phyloP scores from a whole-genome alignment of 2,329 filamentous ascomycete genomes.

The Niveomyces coronatus region DNA sequence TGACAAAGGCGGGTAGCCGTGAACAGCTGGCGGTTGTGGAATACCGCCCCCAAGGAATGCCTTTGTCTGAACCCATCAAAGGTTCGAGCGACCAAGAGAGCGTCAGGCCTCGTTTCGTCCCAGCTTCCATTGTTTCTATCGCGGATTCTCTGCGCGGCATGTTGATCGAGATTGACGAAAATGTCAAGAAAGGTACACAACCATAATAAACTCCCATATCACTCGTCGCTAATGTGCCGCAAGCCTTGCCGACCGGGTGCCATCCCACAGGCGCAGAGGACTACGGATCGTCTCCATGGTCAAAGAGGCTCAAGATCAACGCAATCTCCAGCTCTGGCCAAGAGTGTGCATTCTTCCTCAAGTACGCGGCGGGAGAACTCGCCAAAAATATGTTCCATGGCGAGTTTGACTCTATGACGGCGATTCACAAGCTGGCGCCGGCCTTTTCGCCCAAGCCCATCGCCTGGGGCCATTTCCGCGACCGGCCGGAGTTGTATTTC shows the following conservation, averaged over 20 bases:
- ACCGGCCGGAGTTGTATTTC: not conserved
- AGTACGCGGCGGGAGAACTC: not conserved
- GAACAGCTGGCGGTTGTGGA: too few relatives aligned
- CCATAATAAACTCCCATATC: too few relatives aligned
- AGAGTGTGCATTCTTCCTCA: not conserved
- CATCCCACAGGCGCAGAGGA: not conserved
- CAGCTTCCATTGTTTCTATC: not conserved
- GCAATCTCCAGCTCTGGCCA: not conserved
- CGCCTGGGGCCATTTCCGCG: not conserved
- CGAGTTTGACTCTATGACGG: slow-evolving; percentile 3
- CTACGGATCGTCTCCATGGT: slow-evolving; percentile 3
- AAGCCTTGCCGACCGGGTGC: not conserved
- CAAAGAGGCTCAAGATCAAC: not conserved
- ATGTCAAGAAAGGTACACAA: not conserved
- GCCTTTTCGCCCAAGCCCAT: slow-evolving; percentile 2
- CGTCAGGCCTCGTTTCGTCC: not conserved
- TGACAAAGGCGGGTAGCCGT: too few relatives aligned
- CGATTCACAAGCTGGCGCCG: not conserved
- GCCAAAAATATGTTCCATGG: slow-evolving; percentile 1
- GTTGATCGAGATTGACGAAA: not conserved
- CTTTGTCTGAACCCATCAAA: too few relatives aligned
- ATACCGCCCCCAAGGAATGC: too few relatives aligned
- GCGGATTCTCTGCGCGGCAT: too few relatives aligned
- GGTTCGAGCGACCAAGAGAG: not conserved
- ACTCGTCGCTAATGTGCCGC: not conserved